Percentiles rank a stretch among this genome's conserved stretches.
These are phyloP conservation scores for Cercospora citrullina DNA, from an alignment of 2,329 filamentous ascomycete species.

Conservation along the genomic window DNA sequence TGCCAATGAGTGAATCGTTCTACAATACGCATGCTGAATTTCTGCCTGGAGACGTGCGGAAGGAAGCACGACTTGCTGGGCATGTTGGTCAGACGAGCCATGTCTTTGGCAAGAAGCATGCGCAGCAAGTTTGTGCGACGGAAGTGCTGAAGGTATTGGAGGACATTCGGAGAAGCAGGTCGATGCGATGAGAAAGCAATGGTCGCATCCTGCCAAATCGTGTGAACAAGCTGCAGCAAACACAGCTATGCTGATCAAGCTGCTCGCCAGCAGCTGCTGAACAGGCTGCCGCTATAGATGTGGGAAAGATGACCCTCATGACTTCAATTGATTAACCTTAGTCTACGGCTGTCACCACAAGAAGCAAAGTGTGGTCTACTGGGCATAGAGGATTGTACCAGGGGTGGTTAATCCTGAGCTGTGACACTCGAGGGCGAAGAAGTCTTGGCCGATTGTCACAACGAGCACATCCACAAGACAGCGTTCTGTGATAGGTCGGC, in stretches of 20 bases:
- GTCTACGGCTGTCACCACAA: neutral
- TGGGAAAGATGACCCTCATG: neutral
- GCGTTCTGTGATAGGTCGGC: neutral
- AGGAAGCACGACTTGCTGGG: slow-evolving; percentile 35
- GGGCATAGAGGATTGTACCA: neutral
- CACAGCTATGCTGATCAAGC: neutral
- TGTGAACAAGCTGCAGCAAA: neutral
- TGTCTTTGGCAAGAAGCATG: slow-evolving; percentile 52
- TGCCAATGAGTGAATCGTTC: slow-evolving; percentile 32
- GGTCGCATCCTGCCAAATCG: neutral
- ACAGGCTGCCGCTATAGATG: neutral
- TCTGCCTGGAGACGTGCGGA: slow-evolving; percentile 19
- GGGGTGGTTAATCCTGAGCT: neutral
- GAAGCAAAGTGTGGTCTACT: neutral
- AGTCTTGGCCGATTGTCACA: neutral
- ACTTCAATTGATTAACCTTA: no score
- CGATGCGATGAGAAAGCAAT: neutral
- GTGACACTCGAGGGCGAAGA: neutral
- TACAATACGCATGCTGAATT: slow-evolving; percentile 43
- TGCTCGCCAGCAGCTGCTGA: neutral
- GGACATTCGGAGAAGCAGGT: slow-evolving; percentile 32
- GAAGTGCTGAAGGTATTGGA: slow-evolving; percentile 43
- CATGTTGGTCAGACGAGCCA: slow-evolving; percentile 46
- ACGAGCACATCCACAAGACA: neutral
- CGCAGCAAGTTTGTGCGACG: slow-evolving; percentile 52